Evolutionary conservation across 805 yeast genomes (phyloP).

Genomic region (Yarrowia keelungensis): DNA sequence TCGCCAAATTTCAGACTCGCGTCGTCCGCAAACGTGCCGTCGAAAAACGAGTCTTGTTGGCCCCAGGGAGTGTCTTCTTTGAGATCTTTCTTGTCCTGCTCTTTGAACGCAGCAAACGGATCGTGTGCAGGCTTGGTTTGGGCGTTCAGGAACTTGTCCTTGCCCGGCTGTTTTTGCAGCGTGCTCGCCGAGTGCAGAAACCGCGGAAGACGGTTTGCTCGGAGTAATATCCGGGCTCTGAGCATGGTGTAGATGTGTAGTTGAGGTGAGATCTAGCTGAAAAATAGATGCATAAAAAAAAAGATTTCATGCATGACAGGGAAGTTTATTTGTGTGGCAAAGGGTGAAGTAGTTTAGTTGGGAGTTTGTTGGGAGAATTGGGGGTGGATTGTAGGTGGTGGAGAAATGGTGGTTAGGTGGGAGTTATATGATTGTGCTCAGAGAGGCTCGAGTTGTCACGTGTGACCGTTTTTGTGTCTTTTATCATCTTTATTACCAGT

Average conservation of each 20-base stretch:
- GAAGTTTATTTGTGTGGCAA: not conserved
- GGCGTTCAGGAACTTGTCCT: not conserved
- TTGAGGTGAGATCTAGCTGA: not conserved
- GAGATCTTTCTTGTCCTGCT: no score
- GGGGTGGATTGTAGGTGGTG: no score
- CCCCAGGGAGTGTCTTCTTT: not conserved
- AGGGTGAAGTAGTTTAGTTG: not conserved
- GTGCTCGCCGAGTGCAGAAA: not conserved
- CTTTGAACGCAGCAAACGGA: not conserved
- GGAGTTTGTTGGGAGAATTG: not conserved
- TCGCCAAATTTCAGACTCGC: not conserved
- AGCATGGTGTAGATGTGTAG: not conserved
- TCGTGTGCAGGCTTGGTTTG: not conserved
- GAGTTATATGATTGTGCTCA: no score
- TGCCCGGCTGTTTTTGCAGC: not conserved
- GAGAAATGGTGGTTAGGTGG: no score
- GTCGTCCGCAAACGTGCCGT: no score
- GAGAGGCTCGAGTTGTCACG: no score
- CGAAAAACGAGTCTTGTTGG: no score
- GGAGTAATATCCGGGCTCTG: not conserved
- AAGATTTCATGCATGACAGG: not conserved
- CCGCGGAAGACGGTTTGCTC: constrained; percentile 1
- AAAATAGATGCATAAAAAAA: constrained; percentile 10
- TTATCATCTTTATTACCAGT: no score
- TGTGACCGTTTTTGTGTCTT: no score